Evolutionary conservation across 495 filamentous ascomycete species (phyloP).

Genomic region (Chlorociboria aeruginascens): DNA sequence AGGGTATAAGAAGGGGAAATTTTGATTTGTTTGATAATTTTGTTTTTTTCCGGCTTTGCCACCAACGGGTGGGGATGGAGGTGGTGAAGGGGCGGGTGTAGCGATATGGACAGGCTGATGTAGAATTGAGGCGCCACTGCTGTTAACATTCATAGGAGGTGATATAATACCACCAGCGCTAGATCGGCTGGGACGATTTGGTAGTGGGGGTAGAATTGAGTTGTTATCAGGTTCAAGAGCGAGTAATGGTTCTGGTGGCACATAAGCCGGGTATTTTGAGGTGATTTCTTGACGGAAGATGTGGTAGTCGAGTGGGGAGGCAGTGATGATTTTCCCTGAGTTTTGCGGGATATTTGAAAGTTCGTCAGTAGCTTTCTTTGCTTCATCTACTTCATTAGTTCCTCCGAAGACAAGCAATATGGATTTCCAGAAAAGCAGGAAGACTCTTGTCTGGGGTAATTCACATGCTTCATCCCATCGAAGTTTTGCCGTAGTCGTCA

Average conservation of each 20-base stretch:
- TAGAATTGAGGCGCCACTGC: slow-evolving; percentile 67
- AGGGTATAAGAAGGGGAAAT: slow-evolving; percentile 96
- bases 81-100: slow-evolving; percentile 93
- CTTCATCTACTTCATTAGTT: slow-evolving; percentile 51
- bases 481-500: slow-evolving; percentile 61
- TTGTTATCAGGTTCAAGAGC: slow-evolving; percentile 83
- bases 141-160: slow-evolving; percentile 32
- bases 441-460: slow-evolving; percentile 39
- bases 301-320: slow-evolving; percentile 92
- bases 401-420: slow-evolving; percentile 78
- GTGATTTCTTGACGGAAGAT: slow-evolving; percentile 92
- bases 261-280: slow-evolving; percentile 97
- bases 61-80: slow-evolving; percentile 79
- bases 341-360: slow-evolving; percentile 18
- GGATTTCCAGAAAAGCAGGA: slow-evolving; percentile 84
- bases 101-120: slow-evolving; percentile 96
- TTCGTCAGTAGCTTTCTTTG: slow-evolving; percentile 54
- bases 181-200: slow-evolving; percentile 50
- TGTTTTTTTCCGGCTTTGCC: slow-evolving; percentile 96
- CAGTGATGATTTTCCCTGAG: slow-evolving; percentile 57
- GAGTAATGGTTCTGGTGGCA: slow-evolving; percentile 72
- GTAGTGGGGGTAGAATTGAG: slow-evolving; percentile 76
- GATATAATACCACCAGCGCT: slow-evolving; percentile 34
- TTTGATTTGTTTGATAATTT: slow-evolving; percentile 98
- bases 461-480: slow-evolving; percentile 76